phyloP scores from a whole-genome alignment of 2,329 filamentous ascomycete species.

The Cladobotryum protrusum region DNA sequence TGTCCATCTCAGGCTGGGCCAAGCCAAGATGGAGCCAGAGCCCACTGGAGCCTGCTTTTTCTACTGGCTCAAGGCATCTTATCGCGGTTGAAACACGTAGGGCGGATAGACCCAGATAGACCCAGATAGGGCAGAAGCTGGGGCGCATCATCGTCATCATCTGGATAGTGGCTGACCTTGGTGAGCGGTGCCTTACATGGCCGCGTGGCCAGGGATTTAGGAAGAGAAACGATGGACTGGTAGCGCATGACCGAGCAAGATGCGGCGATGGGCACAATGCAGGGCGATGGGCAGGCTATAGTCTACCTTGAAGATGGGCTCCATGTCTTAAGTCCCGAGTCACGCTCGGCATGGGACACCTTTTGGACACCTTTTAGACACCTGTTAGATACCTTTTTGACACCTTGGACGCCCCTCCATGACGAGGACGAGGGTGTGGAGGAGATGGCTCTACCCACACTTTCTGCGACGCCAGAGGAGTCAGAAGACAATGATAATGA shows the following conservation, averaged over 20 bases:
- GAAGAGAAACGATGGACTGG: constrained; percentile 11
- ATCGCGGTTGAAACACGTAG: too few species aligned
- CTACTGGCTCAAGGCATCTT: too few species aligned
- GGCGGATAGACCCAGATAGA: neutral
- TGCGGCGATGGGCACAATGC: constrained; percentile 22
- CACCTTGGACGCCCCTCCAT: constrained; percentile 6
- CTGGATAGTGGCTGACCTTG: constrained; percentile 15
- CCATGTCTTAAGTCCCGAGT: constrained; percentile 32
- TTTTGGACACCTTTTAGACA: constrained; percentile 14
- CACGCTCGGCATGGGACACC: constrained; percentile 27
- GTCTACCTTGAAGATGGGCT: constrained; percentile 22
- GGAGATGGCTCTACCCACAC: constrained; percentile 14
- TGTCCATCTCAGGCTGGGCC: neutral
- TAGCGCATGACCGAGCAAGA: constrained; percentile 22
- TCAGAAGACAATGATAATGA: constrained; percentile 17
- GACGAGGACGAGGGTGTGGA: constrained; percentile 10
- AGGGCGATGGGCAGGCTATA: constrained; percentile 20
- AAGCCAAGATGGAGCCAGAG: too few species aligned
- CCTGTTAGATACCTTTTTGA: constrained; percentile 15
- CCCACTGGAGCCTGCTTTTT: too few species aligned
- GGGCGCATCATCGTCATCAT: constrained; percentile 10
- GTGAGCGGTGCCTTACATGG: constrained; percentile 23
- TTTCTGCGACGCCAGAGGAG: constrained; percentile 14
- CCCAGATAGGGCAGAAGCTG: neutral
- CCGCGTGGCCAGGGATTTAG: constrained; percentile 20